Conservation (phyloP, 345 rosid genomes). For the Fremontodendron californicum region DNA sequence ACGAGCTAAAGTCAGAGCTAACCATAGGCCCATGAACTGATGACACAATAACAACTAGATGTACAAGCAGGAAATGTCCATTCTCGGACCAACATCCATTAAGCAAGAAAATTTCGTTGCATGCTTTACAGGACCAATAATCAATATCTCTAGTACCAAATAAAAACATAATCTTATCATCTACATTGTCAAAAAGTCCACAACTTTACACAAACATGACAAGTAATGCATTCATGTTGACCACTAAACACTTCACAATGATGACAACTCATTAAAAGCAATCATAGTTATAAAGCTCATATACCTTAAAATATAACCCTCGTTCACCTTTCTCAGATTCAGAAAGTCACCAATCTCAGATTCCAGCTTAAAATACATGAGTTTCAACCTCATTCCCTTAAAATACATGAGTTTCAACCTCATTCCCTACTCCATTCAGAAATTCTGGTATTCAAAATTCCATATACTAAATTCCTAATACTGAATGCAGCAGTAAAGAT, state of each 20-base stretch:
- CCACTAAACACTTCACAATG: not conserved
- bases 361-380: too few species aligned
- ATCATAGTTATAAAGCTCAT: not conserved
- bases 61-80: not conserved
- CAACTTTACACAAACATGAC: not conserved
- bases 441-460: too few species aligned
- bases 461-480: too few species aligned
- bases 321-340: constrained; percentile 22
- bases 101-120: not conserved
- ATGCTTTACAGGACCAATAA: not conserved
- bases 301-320: constrained; percentile 55
- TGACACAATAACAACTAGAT: not conserved
- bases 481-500: too few species aligned
- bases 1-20: not conserved
- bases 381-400: too few species aligned
- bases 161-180: not conserved
- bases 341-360: too few species aligned
- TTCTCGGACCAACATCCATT: not conserved
- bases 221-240: not conserved
- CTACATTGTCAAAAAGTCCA: not conserved
- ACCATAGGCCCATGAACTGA: not conserved
- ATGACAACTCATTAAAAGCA: not conserved
- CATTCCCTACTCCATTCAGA: too few species aligned
- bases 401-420: too few species aligned
- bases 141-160: not conserved